These are phyloP conservation scores for Huntiella moniliformis DNA, from an alignment of 2,329 filamentous ascomycete species.

Conservation along the genomic window DNA sequence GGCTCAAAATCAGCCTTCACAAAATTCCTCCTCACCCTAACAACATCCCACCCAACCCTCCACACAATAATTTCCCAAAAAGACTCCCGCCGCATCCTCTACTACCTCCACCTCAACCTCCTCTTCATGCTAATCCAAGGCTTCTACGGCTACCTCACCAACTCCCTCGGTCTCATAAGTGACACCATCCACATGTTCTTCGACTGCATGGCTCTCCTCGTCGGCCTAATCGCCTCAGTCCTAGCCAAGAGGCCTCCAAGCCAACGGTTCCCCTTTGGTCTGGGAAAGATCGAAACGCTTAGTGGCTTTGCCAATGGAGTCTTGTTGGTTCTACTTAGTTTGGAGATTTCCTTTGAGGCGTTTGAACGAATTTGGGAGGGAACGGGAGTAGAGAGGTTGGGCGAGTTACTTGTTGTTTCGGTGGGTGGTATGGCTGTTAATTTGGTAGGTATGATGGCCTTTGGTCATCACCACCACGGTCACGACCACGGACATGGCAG, in stretches of 20 bases:
- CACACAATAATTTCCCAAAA: slow-evolving; percentile 77
- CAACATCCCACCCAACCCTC: slow-evolving; percentile 55
- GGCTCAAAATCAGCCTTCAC: slow-evolving; percentile 44
- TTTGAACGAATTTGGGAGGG: slow-evolving; percentile 74
- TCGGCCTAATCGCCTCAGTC: slow-evolving; percentile 79
- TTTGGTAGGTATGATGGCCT: slow-evolving; percentile 75
- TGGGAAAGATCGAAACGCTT: slow-evolving; percentile 89
- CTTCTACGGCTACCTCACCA: slow-evolving; percentile 82
- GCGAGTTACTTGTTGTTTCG: slow-evolving; percentile 78
- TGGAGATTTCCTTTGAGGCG: slow-evolving; percentile 92
- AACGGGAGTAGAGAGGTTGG: slow-evolving; percentile 62
- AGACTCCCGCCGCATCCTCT: slow-evolving; percentile 87
- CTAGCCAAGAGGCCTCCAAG: slow-evolving; percentile 95
- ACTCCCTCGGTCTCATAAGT: slow-evolving; percentile 83
- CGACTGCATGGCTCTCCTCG: slow-evolving; percentile 79
- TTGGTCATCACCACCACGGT: slow-evolving; percentile 47
- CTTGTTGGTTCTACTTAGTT: slow-evolving; percentile 82
- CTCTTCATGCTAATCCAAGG: slow-evolving; percentile 88
- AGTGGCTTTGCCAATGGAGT: slow-evolving; percentile 95
- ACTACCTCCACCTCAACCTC: slow-evolving; percentile 93
- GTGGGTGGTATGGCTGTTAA: slow-evolving; percentile 75
- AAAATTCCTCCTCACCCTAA: slow-evolving; percentile 48
- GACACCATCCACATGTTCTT: slow-evolving; percentile 99
- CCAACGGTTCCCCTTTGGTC: slow-evolving; percentile 77
- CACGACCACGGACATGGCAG: slow-evolving; percentile 24